A percentile compares a stretch with the other conserved stretches of the same genome.
Conservation (phyloP, 73 alveolate species). For the Breviolum minutum region DNA sequence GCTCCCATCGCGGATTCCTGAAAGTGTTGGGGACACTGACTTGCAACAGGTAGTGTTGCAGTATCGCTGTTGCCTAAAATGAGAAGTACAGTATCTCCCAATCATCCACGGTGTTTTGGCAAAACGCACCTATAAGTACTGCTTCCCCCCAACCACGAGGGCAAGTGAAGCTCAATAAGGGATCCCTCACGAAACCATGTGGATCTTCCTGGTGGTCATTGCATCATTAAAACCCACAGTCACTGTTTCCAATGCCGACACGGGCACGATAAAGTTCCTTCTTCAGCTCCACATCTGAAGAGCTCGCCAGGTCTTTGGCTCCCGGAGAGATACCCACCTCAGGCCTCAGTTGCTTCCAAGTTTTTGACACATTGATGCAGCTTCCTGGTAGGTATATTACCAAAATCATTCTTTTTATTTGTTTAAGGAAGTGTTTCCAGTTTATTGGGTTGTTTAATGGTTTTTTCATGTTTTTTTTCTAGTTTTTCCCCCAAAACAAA, state of each 20-base stretch:
- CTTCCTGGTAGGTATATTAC: neutral
- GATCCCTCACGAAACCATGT: neutral
- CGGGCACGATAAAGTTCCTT: slow-evolving; percentile 6
- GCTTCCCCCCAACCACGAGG: no score
- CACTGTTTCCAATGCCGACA: neutral
- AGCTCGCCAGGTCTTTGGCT: neutral
- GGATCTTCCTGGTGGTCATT: neutral
- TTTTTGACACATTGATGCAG: neutral
- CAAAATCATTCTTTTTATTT: no score
- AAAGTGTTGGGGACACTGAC: no score
- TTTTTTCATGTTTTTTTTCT: no score
- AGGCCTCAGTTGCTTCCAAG: slow-evolving; percentile 22
- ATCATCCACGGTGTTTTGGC: no score
- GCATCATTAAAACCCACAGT: no score
- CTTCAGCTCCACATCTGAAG: slow-evolving; percentile 53
- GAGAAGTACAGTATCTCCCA: no score
- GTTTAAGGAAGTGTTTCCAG: neutral
- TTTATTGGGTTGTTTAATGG: neutral
- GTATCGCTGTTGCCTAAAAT: no score
- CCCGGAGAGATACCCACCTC: slow-evolving; percentile 58
- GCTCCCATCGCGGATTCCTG: slow-evolving; percentile 63
- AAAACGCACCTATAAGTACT: no score
- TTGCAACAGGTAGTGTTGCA: no score
- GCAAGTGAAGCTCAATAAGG: no score
- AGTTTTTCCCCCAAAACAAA: no score